Conservation (phyloP, 441 rosid species). For the Populus hybrid region DNA sequence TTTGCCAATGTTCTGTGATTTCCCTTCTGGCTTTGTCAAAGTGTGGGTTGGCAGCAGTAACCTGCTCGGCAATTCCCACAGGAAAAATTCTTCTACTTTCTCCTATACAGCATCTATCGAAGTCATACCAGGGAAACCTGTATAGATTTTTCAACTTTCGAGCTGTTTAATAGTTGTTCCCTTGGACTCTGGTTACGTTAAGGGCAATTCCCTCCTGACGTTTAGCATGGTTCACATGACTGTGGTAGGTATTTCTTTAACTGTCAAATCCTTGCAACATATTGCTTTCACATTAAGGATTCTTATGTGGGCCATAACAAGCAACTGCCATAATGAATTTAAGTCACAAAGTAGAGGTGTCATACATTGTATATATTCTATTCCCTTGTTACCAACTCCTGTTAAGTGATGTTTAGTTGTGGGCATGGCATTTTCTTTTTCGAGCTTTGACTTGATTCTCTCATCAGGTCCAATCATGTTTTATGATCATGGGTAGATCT, state of each 20-base stretch:
- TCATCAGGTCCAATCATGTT: slow-evolving; percentile 7
- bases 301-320: neutral
- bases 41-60: slow-evolving; percentile 16
- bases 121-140: neutral
- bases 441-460: slow-evolving; percentile 17
- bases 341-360: neutral
- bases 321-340: neutral
- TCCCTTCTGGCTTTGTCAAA: slow-evolving; percentile 8
- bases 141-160: slow-evolving; percentile 3
- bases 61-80: neutral
- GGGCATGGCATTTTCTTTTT: neutral
- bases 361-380: neutral
- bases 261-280: neutral
- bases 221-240: neutral
- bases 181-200: neutral
- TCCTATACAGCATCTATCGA: neutral
- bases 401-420: slow-evolving; percentile 12
- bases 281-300: neutral
- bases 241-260: neutral
- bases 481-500: slow-evolving; percentile 1
- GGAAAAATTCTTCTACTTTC: neutral
- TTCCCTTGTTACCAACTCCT: slow-evolving; percentile 25
- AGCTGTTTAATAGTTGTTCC: neutral
- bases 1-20: slow-evolving; percentile 5
- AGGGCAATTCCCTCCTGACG: neutral